Evolutionary conservation across 805 yeast species (phyloP).

Genomic region (Candida manassasensis): DNA sequence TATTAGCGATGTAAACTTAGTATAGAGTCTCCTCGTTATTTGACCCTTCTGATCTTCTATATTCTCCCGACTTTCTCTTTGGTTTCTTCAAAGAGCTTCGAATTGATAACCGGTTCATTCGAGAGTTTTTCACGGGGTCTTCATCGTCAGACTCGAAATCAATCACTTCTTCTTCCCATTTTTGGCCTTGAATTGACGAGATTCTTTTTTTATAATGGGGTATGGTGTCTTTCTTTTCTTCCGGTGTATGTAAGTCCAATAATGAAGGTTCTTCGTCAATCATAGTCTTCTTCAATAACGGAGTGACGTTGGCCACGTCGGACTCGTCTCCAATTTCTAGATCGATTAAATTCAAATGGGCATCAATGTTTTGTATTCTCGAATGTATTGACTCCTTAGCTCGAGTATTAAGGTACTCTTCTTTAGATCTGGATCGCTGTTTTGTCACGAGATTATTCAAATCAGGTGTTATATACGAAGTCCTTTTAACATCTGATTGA

Average conservation of each 20-base stretch:
- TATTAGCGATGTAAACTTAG: neutral
- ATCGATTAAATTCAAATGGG: slow-evolving; percentile 7
- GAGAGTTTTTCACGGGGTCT: slow-evolving; percentile 29
- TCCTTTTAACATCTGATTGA: no score
- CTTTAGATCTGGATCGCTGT: no score
- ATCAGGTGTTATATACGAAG: no score
- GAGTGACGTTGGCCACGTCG: slow-evolving; percentile 3
- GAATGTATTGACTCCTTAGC: neutral
- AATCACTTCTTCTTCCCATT: slow-evolving; percentile 39
- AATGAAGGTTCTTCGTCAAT: slow-evolving; percentile 15
- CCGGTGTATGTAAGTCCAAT: slow-evolving; percentile 25
- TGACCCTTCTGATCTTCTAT: slow-evolving; percentile 24
- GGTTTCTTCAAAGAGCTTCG: slow-evolving; percentile 33
- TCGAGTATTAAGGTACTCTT: no score
- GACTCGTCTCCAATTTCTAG: slow-evolving; percentile 6
- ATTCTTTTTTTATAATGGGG: slow-evolving; percentile 32
- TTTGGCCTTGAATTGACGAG: slow-evolving; percentile 23
- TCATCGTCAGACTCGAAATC: slow-evolving; percentile 46
- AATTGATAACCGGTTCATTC: slow-evolving; percentile 38
- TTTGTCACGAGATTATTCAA: no score
- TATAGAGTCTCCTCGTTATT: slow-evolving; percentile 13
- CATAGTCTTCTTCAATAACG: slow-evolving; percentile 6
- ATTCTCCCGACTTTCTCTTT: slow-evolving; percentile 28
- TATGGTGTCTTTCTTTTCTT: slow-evolving; percentile 12
- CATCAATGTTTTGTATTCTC: neutral